These are phyloP conservation scores for Ormosia emarginata DNA, from an alignment of 306 rosid genomes.

Conservation along the genomic window DNA sequence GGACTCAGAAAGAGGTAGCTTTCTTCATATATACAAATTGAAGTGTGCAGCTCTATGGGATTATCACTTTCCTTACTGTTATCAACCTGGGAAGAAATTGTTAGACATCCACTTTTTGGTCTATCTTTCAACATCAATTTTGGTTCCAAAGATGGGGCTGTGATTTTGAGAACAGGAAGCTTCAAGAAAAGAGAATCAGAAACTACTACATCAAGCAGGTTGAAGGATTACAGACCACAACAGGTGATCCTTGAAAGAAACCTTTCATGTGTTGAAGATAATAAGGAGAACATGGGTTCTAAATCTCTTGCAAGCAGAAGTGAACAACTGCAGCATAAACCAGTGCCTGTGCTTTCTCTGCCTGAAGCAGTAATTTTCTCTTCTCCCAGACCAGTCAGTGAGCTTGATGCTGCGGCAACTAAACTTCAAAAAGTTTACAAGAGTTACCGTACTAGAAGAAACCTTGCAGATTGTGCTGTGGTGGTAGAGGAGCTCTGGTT, in stretches of 20 bases:
- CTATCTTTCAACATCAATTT: conserved; percentile 28
- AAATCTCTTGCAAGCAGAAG: not conserved
- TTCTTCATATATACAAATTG: not conserved
- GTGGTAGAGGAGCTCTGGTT: conserved; percentile 92
- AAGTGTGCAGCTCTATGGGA: conserved; percentile 47
- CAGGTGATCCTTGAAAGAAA: conserved; percentile 45
- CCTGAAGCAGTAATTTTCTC: conserved; percentile 51
- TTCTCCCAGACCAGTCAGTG: conserved; percentile 70
- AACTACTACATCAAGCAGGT: conserved; percentile 28
- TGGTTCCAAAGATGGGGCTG: conserved; percentile 42
- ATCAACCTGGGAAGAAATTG: conserved; percentile 60
- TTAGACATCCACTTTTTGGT: conserved; percentile 28
- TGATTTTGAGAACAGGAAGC: conserved; percentile 50
- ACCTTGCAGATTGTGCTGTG: conserved; percentile 97
- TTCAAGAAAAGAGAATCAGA: conserved; percentile 54
- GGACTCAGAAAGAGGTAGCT: not conserved
- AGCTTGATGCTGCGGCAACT: conserved; percentile 89
- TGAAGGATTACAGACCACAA: conserved; percentile 60
- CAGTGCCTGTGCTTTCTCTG: conserved; percentile 59
- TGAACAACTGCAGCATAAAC: conserved; percentile 36
- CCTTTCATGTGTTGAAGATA: conserved; percentile 33
- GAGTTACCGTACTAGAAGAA: conserved; percentile 85
- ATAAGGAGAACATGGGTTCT: not conserved
- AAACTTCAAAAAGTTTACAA: conserved; percentile 87
- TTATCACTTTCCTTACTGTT: conserved; percentile 49